These are phyloP conservation scores for Verticillium longisporum DNA, from an alignment of 2,329 filamentous ascomycete species.

Conservation along the genomic window DNA sequence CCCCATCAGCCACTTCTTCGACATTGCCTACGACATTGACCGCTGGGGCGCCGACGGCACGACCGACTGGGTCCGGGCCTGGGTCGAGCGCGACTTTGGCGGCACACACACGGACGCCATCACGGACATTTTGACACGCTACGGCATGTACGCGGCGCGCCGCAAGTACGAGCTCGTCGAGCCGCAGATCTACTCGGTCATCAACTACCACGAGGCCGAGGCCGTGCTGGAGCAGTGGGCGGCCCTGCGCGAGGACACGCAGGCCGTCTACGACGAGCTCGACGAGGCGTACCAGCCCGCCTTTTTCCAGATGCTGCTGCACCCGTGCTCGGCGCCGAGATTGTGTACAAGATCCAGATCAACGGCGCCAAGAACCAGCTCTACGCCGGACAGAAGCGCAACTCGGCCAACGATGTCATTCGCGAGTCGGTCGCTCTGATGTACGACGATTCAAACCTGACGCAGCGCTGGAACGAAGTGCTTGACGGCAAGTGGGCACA, in stretches of 20 bases:
- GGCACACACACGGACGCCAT: slow-evolving; percentile 37
- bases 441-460: slow-evolving; percentile 49
- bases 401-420: slow-evolving; percentile 41
- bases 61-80: slow-evolving; percentile 47
- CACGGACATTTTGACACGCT: slow-evolving; percentile 41
- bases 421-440: slow-evolving; percentile 45
- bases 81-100: slow-evolving; percentile 53
- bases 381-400: slow-evolving; percentile 37
- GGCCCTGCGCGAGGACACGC: slow-evolving; percentile 42
- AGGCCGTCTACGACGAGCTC: slow-evolving; percentile 48
- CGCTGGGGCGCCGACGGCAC: slow-evolving; percentile 50
- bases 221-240: slow-evolving; percentile 43
- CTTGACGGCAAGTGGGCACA: slow-evolving; percentile 56
- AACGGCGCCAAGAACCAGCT: slow-evolving; percentile 36
- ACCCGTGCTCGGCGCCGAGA: slow-evolving; percentile 46
- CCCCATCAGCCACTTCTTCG: slow-evolving; percentile 60
- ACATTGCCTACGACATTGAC: slow-evolving; percentile 59
- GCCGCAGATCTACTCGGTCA: slow-evolving; percentile 37
- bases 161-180: slow-evolving; percentile 28
- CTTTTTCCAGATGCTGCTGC: slow-evolving; percentile 53
- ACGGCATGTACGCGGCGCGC: slow-evolving; percentile 26
- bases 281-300: slow-evolving; percentile 42
- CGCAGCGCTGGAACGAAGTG: slow-evolving; percentile 48
- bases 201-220: slow-evolving; percentile 53
- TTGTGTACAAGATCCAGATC: slow-evolving; percentile 42